These are phyloP conservation scores for Clonostachys solani DNA, from an alignment of 2,329 filamentous ascomycete species.

Conservation along the genomic window DNA sequence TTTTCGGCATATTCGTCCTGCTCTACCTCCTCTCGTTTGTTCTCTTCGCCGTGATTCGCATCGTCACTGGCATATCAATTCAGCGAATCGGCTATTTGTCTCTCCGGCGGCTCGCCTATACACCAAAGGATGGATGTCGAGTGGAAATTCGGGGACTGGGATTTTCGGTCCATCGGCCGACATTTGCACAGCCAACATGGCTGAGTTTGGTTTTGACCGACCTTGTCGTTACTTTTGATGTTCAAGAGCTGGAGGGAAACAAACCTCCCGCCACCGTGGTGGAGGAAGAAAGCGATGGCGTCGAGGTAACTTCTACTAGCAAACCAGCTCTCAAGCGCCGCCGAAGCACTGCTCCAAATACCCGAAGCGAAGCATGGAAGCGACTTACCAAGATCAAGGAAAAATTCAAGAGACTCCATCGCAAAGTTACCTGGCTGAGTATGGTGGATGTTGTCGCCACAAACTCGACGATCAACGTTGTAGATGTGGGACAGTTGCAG, in stretches of 20 bases:
- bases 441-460: slow-evolving; percentile 85
- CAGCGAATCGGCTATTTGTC: slow-evolving; percentile 93
- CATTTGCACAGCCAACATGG: slow-evolving; percentile 97
- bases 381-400: slow-evolving; percentile 77
- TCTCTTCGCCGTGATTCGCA: slow-evolving; percentile 86
- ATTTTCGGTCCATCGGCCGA: slow-evolving; percentile 84
- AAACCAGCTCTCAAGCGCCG: slow-evolving; percentile 4
- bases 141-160: slow-evolving; percentile 88
- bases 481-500: slow-evolving; percentile 80
- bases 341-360: slow-evolving; percentile 13
- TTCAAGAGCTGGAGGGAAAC: slow-evolving; percentile 57
- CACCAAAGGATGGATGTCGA: slow-evolving; percentile 80
- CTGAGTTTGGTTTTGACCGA: slow-evolving; percentile 86
- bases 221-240: slow-evolving; percentile 77
- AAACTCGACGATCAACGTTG: slow-evolving; percentile 71
- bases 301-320: not conserved
- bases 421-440: slow-evolving; percentile 82
- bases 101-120: slow-evolving; percentile 84
- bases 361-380: slow-evolving; percentile 74
- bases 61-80: slow-evolving; percentile 90
- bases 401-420: slow-evolving; percentile 78
- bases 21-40: slow-evolving; percentile 90
- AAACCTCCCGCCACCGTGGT: slow-evolving; percentile 21
- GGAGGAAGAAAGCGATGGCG: slow-evolving; percentile 10
- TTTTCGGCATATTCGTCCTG: slow-evolving; percentile 81